phyloP scores from a whole-genome alignment of 352 stramenopile species.

The Peronospora destructor region DNA sequence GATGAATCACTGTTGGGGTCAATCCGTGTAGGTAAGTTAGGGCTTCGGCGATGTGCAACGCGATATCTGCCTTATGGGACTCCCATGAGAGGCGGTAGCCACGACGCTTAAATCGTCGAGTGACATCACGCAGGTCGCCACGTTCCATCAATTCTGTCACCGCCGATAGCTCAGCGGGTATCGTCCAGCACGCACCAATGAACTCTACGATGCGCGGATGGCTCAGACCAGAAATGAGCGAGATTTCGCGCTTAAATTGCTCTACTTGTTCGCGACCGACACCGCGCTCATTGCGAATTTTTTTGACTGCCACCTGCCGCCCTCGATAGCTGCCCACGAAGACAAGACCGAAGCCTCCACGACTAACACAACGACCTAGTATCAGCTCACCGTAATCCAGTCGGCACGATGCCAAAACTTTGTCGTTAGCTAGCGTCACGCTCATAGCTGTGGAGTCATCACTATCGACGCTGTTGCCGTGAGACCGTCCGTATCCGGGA shows the following conservation, averaged over 20 bases:
- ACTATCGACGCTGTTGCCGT: constrained; percentile 25
- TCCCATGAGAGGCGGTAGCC: constrained; percentile 41
- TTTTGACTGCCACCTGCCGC: constrained; percentile 40
- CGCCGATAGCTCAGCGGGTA: constrained; percentile 37
- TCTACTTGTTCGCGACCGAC: constrained; percentile 40
- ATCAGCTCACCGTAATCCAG: constrained; percentile 32
- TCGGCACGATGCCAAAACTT: constrained; percentile 28
- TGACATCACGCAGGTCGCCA: constrained; percentile 52
- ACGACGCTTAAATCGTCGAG: constrained; percentile 38
- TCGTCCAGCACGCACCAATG: constrained; percentile 49
- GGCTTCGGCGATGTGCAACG: constrained; percentile 54
- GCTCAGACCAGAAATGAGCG: constrained; percentile 39
- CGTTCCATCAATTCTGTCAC: constrained; percentile 69
- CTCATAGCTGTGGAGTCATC: constrained; percentile 25
- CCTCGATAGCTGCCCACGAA: constrained; percentile 35
- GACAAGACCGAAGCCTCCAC: constrained; percentile 39
- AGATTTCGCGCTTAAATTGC: constrained; percentile 54
- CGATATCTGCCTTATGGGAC: constrained; percentile 46
- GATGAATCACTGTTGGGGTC: constrained; percentile 48
- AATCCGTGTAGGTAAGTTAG: constrained; percentile 58
- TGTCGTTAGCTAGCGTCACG: constrained; percentile 25
- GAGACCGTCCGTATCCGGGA: constrained; percentile 13
- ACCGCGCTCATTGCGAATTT: constrained; percentile 33
- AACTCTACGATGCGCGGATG: constrained; percentile 64
- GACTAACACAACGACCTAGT: constrained; percentile 33